Percentiles rank a stretch among this genome's conserved stretches.
Evolutionary conservation across 2,329 filamentous ascomycete species (phyloP).

Genomic region (Penicillium rolfsii): DNA sequence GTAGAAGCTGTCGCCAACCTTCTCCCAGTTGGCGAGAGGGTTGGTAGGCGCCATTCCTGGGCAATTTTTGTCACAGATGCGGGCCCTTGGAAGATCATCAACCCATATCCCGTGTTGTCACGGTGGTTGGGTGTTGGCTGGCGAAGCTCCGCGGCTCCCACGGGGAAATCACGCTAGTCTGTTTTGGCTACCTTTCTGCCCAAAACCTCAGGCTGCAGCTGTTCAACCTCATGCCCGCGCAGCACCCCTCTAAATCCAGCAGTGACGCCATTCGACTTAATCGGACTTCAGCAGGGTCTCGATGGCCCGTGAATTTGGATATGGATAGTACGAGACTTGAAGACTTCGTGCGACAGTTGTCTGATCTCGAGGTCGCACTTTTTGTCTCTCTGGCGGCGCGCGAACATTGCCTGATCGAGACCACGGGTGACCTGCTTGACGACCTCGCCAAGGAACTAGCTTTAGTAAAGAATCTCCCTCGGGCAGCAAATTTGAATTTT

Average conservation of each 20-base stretch:
- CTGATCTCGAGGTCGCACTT: constrained; percentile 84
- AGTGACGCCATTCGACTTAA: constrained; percentile 10
- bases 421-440: constrained; percentile 63
- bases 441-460: constrained; percentile 74
- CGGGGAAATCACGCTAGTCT: constrained; percentile 19
- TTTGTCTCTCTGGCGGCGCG: constrained; percentile 78
- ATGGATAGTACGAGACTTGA: constrained; percentile 68
- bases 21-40: constrained; percentile 90
- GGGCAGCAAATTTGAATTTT: background rate
- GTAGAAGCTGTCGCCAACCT: constrained; percentile 90
- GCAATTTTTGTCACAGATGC: constrained; percentile 14
- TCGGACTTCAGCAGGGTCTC: background rate
- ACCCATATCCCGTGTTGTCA: constrained; percentile 22
- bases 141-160: constrained; percentile 18
- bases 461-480: constrained; percentile 54
- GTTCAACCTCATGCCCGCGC: constrained; percentile 10
- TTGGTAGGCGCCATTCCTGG: constrained; percentile 54
- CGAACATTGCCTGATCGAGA: constrained; percentile 88
- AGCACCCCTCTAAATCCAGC: background rate
- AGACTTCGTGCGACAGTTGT: constrained; percentile 73
- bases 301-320: constrained; percentile 7
- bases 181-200: constrained; percentile 3
- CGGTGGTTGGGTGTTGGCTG: constrained; percentile 19
- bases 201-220: constrained; percentile 11
- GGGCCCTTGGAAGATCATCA: constrained; percentile 20